Evolutionary conservation across 2,329 filamentous ascomycete genomes (phyloP), one percentile per base, ranked within the genome.

Genomic region (Fusarium subtropicale): DNA sequence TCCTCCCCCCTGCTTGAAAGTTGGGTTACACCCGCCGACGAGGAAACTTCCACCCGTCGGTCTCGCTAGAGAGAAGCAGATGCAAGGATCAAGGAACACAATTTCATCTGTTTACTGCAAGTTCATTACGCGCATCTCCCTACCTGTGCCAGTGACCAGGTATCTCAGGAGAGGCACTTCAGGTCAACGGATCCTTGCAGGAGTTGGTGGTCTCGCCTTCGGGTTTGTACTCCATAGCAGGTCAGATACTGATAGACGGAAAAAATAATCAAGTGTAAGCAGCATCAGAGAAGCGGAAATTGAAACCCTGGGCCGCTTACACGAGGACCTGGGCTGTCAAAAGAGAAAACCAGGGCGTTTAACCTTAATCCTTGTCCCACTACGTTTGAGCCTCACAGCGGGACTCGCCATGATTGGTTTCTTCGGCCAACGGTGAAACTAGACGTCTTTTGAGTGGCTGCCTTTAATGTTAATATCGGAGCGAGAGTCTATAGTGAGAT

Each of bases 331-430:
- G 44, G 46, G 13, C 58, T 64, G 60, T 64, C 61, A 64, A 59
- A 39, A 31, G 30, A 31, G 41, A 41, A 10, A 46, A 46, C 28
- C 46, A 56, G 41, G 60, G 60, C 60, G 60, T 62, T 24, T 56
- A 62, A 39, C 38, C 39, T 61, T 30, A 60, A 60, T 56, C 33
- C 48, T 20, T 51, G 48, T 39, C 18, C 48, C 48, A 26, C 48
- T 62, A 26, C 36, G 66, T 72, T 67, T 73, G 69, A 74, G 71
- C 67, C 69, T 72, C 64, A 62, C 38, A 47, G 16, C n/a, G 22
- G 20, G 2, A 7, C 22, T 22, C 31, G 16, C 15, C 6, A 31
- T 61, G 46, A 73, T 72, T 73, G 71, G 71, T 30, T 12, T 26
- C 30, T 20, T 5, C 26, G 12, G 6, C n/a, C 22, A 53, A 45